phyloP scores from a whole-genome alignment of 2,329 filamentous ascomycete species.

The Ophiocordyceps camponoti-leonardi region DNA sequence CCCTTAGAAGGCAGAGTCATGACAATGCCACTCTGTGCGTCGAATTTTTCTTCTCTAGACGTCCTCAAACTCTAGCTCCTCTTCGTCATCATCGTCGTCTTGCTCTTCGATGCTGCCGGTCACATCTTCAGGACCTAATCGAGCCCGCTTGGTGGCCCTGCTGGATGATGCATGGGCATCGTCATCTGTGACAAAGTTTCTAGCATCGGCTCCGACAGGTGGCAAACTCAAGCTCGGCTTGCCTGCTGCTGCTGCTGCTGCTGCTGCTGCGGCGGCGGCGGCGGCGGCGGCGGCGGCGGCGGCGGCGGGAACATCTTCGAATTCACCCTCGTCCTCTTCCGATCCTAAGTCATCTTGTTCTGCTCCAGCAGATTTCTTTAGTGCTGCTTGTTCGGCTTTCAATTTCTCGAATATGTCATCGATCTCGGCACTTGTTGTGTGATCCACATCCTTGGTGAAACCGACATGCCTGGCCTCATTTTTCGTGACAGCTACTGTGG shows the following conservation, averaged over 20 bases:
- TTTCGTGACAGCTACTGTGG: conserved; percentile 13
- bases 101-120: conserved; percentile 25
- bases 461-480: conserved; percentile 30
- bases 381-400: conserved; percentile 39
- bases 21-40: not conserved
- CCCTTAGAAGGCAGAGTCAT: too few relatives aligned
- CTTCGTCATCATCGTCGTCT: conserved; percentile 30
- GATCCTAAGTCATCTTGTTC: conserved; percentile 17
- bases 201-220: too few relatives aligned
- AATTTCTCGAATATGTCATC: conserved; percentile 52
- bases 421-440: conserved; percentile 38
- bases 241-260: conserved; percentile 1
- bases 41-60: conserved; percentile 22
- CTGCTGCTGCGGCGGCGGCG: conserved; percentile 15
- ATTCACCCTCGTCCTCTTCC: conserved; percentile 24
- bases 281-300: conserved; percentile 14
- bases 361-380: conserved; percentile 13
- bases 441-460: conserved; percentile 20
- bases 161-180: conserved; percentile 15
- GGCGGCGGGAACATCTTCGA: conserved; percentile 30
- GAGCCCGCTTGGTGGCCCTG: conserved; percentile 40
- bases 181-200: conserved; percentile 9
- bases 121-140: conserved; percentile 30
- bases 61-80: conserved; percentile 43
- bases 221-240: conserved; percentile 10